Evolutionary conservation across 306 rosid species (phyloP).

Genomic region (Cicer judaicum): DNA sequence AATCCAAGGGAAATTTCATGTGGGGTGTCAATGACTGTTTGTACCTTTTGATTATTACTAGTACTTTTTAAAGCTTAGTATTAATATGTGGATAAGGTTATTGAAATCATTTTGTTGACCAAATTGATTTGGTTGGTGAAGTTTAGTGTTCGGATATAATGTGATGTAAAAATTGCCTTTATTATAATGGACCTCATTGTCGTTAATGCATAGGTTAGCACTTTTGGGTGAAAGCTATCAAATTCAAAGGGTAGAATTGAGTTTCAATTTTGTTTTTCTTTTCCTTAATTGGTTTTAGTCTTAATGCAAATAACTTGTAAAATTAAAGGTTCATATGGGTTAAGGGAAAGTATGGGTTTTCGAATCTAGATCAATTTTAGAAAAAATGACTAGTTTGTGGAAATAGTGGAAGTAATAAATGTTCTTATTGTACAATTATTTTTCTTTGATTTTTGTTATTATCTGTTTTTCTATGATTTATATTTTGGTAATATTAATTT

Average conservation of each 20-base stretch:
- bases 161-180: conserved; percentile 2
- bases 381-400: neutral
- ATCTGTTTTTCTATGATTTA: too few species aligned
- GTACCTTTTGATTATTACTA: conserved; percentile 34
- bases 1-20: conserved; percentile 57
- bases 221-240: neutral
- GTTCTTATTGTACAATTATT: neutral
- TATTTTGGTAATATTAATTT: neutral
- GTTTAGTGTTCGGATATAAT: neutral
- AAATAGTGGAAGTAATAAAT: neutral
- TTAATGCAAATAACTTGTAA: conserved; percentile 1
- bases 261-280: neutral
- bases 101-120: conserved; percentile 41
- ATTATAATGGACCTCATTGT: conserved; percentile 13
- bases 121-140: conserved; percentile 23
- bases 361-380: neutral
- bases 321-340: neutral
- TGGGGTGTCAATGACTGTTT: conserved; percentile 42
- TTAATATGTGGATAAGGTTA: conserved; percentile 44
- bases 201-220: neutral
- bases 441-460: neutral
- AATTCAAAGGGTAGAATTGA: neutral
- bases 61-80: conserved; percentile 30
- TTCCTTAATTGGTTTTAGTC: neutral
- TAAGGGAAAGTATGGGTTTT: neutral